Conservation (phyloP, 2,329 filamentous ascomycete genomes). For the Neonectria faginata region DNA sequence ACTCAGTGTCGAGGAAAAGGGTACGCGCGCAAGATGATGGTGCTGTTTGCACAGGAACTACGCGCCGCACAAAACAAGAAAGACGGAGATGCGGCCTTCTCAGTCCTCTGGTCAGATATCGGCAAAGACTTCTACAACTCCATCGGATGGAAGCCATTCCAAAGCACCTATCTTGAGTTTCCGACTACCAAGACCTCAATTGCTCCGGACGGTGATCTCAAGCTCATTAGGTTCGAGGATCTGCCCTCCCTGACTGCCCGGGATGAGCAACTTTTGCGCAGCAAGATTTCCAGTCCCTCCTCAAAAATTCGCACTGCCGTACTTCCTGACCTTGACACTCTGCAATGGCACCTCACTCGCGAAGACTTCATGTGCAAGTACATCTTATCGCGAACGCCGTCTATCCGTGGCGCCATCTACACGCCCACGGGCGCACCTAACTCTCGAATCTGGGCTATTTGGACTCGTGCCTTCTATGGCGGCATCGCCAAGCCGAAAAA, state of each 20-base stretch:
- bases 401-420: constrained; percentile 78
- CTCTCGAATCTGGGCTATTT: constrained; percentile 78
- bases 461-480: constrained; percentile 75
- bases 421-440: constrained; percentile 58
- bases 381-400: constrained; percentile 67
- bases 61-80: constrained; percentile 41
- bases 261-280: constrained; percentile 73
- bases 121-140: constrained; percentile 84
- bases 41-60: constrained; percentile 67
- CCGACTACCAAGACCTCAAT: constrained; percentile 47
- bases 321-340: constrained; percentile 47
- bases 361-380: constrained; percentile 81
- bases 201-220: constrained; percentile 43
- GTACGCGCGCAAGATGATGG: constrained; percentile 83
- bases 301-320: constrained; percentile 50
- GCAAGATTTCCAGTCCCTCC: constrained; percentile 56
- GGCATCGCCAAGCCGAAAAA: constrained; percentile 64
- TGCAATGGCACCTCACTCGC: constrained; percentile 74
- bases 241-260: constrained; percentile 70
- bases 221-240: constrained; percentile 68
- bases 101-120: constrained; percentile 87
- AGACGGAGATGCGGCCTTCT: constrained; percentile 67
- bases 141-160: constrained; percentile 81
- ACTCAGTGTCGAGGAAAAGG: constrained; percentile 75
- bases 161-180: constrained; percentile 78